Evolutionary conservation across 2,329 filamentous ascomycete species (phyloP).

Genomic region (Neonectria punicea): DNA sequence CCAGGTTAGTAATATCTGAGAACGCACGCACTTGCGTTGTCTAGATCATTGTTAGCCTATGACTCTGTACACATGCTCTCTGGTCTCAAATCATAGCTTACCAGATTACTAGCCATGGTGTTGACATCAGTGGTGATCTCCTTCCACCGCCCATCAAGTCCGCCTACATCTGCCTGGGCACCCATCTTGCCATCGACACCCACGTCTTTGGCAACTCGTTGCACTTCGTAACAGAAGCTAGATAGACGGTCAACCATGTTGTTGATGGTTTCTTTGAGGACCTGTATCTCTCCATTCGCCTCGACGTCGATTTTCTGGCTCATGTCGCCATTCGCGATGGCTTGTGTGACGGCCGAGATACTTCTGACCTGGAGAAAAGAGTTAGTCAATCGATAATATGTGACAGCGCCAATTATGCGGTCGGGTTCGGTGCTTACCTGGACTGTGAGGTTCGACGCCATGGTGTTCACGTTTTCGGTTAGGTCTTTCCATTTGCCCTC

Average conservation of each 20-base stretch:
- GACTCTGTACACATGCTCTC: neutral
- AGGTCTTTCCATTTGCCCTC: slow-evolving; percentile 99
- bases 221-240: slow-evolving; percentile 95
- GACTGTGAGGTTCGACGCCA: slow-evolving; percentile 74
- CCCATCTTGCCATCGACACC: slow-evolving; percentile 99
- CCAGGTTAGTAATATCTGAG: slow-evolving; percentile 97
- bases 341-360: slow-evolving; percentile 93
- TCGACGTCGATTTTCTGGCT: slow-evolving; percentile 96
- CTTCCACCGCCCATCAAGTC: slow-evolving; percentile 94
- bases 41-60: slow-evolving; percentile 57
- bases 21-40: slow-evolving; percentile 98
- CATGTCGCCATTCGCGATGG: slow-evolving; percentile 95
- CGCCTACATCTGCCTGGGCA: slow-evolving; percentile 93
- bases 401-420: neutral
- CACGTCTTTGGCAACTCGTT: slow-evolving; percentile 94
- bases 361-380: slow-evolving; percentile 73
- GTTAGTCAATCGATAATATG: slow-evolving; percentile 12
- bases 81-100: slow-evolving; percentile 45
- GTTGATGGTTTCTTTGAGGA: slow-evolving; percentile 96
- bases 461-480: slow-evolving; percentile 87
- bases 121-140: slow-evolving; percentile 98
- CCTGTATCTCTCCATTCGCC: slow-evolving; percentile 92
- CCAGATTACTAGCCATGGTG: slow-evolving; percentile 81
- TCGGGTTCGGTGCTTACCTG: slow-evolving; percentile 56
- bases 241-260: slow-evolving; percentile 98